Conservation (phyloP, 1,284 basidiomycete genomes). For the Ustilago trichophora region DNA sequence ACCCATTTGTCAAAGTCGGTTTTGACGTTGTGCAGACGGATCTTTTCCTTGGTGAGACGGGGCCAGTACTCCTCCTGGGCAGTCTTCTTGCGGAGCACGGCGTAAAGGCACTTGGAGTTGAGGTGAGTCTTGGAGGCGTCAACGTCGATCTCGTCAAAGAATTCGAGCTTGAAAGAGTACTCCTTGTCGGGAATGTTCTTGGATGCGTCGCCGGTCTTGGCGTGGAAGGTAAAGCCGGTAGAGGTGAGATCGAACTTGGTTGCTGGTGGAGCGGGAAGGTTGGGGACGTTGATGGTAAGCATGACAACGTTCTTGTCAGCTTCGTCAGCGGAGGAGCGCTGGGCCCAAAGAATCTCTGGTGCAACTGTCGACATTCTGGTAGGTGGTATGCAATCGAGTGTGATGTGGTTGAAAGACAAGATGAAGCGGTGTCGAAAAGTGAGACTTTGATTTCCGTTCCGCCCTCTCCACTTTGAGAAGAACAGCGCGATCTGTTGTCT, state of each 20-base stretch:
- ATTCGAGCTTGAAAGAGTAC: slow-evolving; percentile 62
- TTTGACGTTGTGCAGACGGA: slow-evolving; percentile 67
- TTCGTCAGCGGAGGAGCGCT: slow-evolving; percentile 59
- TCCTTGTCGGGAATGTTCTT: slow-evolving; percentile 59
- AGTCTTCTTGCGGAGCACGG: slow-evolving; percentile 63
- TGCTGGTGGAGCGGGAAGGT: slow-evolving; percentile 55
- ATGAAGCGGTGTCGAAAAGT: too few species aligned
- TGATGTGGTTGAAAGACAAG: too few species aligned
- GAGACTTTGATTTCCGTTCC: too few species aligned
- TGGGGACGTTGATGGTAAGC: slow-evolving; percentile 66
- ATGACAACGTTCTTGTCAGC: slow-evolving; percentile 64
- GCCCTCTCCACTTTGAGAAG: slow-evolving; percentile 30
- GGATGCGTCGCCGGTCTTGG: slow-evolving; percentile 50
- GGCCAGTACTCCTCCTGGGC: slow-evolving; percentile 66
- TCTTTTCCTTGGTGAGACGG: slow-evolving; percentile 66
- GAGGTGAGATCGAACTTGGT: slow-evolving; percentile 62
- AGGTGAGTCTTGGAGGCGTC: slow-evolving; percentile 59
- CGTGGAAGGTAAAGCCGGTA: slow-evolving; percentile 57
- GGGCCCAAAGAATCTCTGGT: slow-evolving; percentile 66
- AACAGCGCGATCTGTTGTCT: neutral
- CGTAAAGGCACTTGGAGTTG: slow-evolving; percentile 63
- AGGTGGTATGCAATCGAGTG: too few species aligned
- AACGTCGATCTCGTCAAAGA: slow-evolving; percentile 64
- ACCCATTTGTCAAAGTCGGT: slow-evolving; percentile 68
- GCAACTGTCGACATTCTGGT: slow-evolving; percentile 51